These are phyloP conservation scores for Pseudogymnoascus sp. DNA, from an alignment of 2,329 filamentous ascomycete genomes.

Conservation along the genomic window DNA sequence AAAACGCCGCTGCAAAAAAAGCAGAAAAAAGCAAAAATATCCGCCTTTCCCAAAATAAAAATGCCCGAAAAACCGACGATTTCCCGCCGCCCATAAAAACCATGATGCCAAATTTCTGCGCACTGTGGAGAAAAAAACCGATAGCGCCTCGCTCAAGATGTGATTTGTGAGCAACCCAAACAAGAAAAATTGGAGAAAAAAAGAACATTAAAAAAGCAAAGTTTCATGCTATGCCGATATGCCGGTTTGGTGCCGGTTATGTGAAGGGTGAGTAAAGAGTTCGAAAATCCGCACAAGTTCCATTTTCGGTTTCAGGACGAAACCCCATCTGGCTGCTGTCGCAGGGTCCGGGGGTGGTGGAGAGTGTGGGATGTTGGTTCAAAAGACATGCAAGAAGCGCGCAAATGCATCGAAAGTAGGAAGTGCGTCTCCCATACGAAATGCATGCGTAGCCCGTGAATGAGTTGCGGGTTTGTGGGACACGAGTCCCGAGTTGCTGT, in stretches of 20 bases:
- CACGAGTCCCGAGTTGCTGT: neutral
- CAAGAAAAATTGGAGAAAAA: neutral
- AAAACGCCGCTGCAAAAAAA: neutral
- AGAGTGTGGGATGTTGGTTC: neutral
- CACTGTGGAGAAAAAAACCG: neutral
- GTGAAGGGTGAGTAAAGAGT: constrained; percentile 5
- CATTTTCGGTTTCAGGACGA: neutral
- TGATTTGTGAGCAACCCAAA: constrained; percentile 1
- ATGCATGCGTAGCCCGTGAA: neutral
- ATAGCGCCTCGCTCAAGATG: constrained; percentile 5
- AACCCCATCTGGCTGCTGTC: neutral
- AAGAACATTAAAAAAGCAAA: constrained; percentile 5
- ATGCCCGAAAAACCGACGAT: neutral
- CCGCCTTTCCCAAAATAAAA: neutral
- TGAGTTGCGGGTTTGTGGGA: neutral
- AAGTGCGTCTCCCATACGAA: neutral
- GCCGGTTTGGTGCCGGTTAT: neutral
- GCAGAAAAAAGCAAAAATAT: constrained; percentile 1
- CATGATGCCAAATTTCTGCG: neutral
- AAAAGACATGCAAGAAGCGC: constrained; percentile 2
- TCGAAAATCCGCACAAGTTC: neutral
- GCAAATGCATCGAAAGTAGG: constrained; percentile 3
- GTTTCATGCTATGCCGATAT: constrained; percentile 7
- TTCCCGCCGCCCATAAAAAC: neutral
- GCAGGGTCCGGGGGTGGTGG: neutral